Evolutionary conservation across 139 green algal species (phyloP), one percentile per base, ranked within the genome.

Genomic region (Coccomyxa sp.): DNA sequence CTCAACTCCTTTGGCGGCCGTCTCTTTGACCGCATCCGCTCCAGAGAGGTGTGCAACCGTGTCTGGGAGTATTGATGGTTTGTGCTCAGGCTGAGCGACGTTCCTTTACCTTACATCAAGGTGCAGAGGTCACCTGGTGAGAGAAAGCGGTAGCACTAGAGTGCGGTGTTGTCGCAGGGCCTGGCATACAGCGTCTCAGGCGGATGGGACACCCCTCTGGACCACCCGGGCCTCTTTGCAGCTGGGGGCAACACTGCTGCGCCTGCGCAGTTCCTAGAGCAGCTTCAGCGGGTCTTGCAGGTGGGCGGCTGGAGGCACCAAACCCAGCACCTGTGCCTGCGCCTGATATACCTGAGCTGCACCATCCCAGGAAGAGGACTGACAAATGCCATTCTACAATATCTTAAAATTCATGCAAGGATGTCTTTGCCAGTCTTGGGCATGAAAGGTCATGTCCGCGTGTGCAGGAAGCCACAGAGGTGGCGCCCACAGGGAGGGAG

Each of bases 1-100:
- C 86, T 96, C 73, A 97, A 96, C 78, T 84, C 75, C 33, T 97
- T 97, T 82, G 93, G 93, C 0, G 92, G 92, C 7, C 39, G 81
- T 35, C 89, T 97, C 4, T 97, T 97, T 77, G 86, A 97, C 80
- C 64, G 88, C 74, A 85, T 95, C 39, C 85, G 92, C n/a, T 88
- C 83, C 0, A 80, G 86, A 34, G 84, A 94, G 81, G 81, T 84
- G 55, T 7, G 80, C n/a, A n/a, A n/a, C n/a, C 29, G 35, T 0
- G 9, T 34, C 58, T 70, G 31, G 18, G 3, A 2, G 6, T 72
- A 8, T 7, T 6, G 50, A 64, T 64, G 50, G 5, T 7, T 31
- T 1, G 18, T 64, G 50, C 50, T 64, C 18, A 64, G 2, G 50
- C 50, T 64, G 50, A 64, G 5, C 27, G 50, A 31, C 50, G 50